Base-by-base conservation (phyloP, 352 stramenopile genomes). In the Phytophthora sp. region DNA sequence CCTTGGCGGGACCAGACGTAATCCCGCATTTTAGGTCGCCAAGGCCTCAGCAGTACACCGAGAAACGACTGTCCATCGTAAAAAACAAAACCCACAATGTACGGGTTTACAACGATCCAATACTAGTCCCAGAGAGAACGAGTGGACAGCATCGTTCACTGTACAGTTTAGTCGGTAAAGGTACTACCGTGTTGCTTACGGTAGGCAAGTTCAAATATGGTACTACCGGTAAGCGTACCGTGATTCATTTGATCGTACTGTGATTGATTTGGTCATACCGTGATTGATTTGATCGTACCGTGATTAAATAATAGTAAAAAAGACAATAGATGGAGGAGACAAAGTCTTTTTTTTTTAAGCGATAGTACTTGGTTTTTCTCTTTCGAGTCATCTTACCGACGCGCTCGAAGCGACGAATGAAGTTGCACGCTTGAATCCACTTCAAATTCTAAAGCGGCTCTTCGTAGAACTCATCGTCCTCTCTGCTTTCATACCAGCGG, bases 401-500 rank as follows among this genome's bases (percentile, higher is more conserved):
- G 29, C 29, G 15, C 36, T 42, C 36, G 2, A 42, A 20, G 36
- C 38, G 38, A 13, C 15, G 18, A 16, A 41, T n/a, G n/a, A n/a
- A n/a, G n/a, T n/a, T n/a, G n/a, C n/a, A n/a, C n/a, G n/a, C n/a
- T n/a, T n/a, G n/a, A 51, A 53, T 35, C 39, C 54, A 62, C 12
- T 7, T 30, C 21, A 62, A 54, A 7, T 62, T 54, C 0, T 29
- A 6, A 1, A 62, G 15, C 8, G 54, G 41, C 21, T 62, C 30
- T 2, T 38, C 7, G 54, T 62, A 53, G 7, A 29, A 53, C 16
- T 61, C 29, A 5, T 41, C 0, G 24, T 46, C 39, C 15, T 26
- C 29, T 8, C 39, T 41, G 4, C 54, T 30, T 62, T 62, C 54
- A 33, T 62, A 54, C 41, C 54, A 53, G 2, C n/a, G n/a, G 11